Percentiles rank a stretch among this genome's conserved stretches.
phyloP scores from a whole-genome alignment of 2,329 filamentous ascomycete species.

The Stagonosporopsis rhizophila region DNA sequence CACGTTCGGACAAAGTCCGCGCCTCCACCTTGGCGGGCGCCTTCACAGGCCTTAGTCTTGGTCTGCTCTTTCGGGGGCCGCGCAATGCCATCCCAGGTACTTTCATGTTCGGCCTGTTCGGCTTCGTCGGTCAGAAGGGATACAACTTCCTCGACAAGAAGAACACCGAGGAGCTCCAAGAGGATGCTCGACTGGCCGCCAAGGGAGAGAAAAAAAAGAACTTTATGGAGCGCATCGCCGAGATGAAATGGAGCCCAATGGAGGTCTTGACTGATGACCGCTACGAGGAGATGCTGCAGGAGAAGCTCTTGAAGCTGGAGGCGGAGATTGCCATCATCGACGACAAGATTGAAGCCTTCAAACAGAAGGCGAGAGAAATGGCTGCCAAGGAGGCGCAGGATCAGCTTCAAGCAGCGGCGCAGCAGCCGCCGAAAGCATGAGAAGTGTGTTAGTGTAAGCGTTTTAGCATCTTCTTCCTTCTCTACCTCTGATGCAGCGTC shows the following conservation, averaged over 20 bases:
- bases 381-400: slow-evolving; percentile 23
- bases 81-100: slow-evolving; percentile 60
- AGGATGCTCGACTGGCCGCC: slow-evolving; percentile 40
- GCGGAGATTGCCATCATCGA: slow-evolving; percentile 80
- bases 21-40: slow-evolving; percentile 76
- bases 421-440: slow-evolving; percentile 15
- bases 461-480: neutral
- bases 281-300: slow-evolving; percentile 72
- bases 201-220: slow-evolving; percentile 44
- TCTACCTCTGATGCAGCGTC: neutral
- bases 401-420: slow-evolving; percentile 10
- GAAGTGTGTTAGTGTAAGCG: neutral
- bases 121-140: slow-evolving; percentile 62
- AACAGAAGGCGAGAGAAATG: slow-evolving; percentile 32
- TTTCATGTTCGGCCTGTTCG: slow-evolving; percentile 65
- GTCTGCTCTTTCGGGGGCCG: slow-evolving; percentile 58
- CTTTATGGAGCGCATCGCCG: slow-evolving; percentile 59
- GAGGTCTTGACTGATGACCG: slow-evolving; percentile 74
- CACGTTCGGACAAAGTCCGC: slow-evolving; percentile 65
- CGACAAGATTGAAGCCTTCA: slow-evolving; percentile 70
- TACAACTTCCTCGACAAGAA: slow-evolving; percentile 62
- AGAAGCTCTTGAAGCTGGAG: slow-evolving; percentile 74
- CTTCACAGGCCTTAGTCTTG: slow-evolving; percentile 65
- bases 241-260: slow-evolving; percentile 75
- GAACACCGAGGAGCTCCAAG: slow-evolving; percentile 45